Percentiles rank a stretch among this genome's conserved stretches.
Conservation (phyloP, 768 basidiomycete genomes). For the Mycena amicta region DNA sequence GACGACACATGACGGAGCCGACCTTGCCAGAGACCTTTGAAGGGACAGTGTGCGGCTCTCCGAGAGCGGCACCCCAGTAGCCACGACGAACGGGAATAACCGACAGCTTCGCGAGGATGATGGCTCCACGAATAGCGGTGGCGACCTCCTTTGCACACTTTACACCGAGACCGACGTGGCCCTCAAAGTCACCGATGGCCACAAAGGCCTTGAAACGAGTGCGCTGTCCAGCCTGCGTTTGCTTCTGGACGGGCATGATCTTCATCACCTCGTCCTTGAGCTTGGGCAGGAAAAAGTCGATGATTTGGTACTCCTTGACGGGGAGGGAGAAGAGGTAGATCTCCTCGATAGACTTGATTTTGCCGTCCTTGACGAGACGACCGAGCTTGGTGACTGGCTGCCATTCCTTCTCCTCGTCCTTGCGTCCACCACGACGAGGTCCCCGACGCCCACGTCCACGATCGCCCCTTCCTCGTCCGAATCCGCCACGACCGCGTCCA, state of each 20-base stretch:
- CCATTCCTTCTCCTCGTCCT: slow-evolving; percentile 99
- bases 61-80: slow-evolving; percentile 99
- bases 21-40: slow-evolving; percentile 98
- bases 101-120: slow-evolving; percentile 97
- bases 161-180: slow-evolving; percentile 98
- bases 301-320: slow-evolving; percentile 99
- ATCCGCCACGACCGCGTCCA: slow-evolving; percentile 69
- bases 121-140: slow-evolving; percentile 98
- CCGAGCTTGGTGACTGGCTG: slow-evolving; percentile 99
- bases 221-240: slow-evolving; percentile 98
- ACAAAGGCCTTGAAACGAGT: slow-evolving; percentile 99
- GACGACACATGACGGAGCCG: slow-evolving; percentile 98
- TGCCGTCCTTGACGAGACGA: slow-evolving; percentile 98
- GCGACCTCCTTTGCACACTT: slow-evolving; percentile 99
- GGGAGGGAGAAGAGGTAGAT: slow-evolving; percentile 99
- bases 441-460: slow-evolving; percentile 87
- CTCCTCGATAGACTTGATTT: slow-evolving; percentile 99
- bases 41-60: slow-evolving; percentile 98
- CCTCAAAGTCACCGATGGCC: slow-evolving; percentile 97
- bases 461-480: slow-evolving; percentile 90
- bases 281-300: slow-evolving; percentile 98
- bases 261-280: slow-evolving; percentile 99
- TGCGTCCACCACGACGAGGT: slow-evolving; percentile 93
- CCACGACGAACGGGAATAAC: slow-evolving; percentile 98
- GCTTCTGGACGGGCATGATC: slow-evolving; percentile 99